Base-by-base conservation (phyloP, 2,329 filamentous ascomycete genomes). In the Fusarium setosum region DNA sequence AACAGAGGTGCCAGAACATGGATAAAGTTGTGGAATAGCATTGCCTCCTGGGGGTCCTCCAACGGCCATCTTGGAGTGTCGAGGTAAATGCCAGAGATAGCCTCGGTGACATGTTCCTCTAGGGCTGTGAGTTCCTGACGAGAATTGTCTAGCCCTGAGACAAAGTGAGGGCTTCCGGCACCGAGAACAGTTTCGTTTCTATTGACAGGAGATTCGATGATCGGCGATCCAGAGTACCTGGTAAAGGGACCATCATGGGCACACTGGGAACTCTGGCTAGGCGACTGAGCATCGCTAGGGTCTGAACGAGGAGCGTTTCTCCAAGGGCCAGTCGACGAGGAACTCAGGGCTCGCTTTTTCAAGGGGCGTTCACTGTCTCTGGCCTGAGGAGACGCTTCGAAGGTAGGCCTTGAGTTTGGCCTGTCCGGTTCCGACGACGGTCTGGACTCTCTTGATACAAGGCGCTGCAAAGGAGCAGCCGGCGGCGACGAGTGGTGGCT, bases 1-100 rank as follows among this genome's bases (percentile, higher is more conserved):
- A 74, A 73, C 2, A 72, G 57, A 3, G 73, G 73, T 3, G 72
- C 71, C 7, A 75, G 35, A 3, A 63, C 64, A 12, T 74, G 56
- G 9, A 75, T 56, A 10, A 68, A 75, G 18, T 72, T 69, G 32
- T 70, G 63, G 6, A 75, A 74, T 0, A 75, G 48, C 62, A 74
- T 73, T 2, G 72, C 72, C 38, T 75, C 73, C 13, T 72, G 64
- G 1, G 65, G 62, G 20, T 74, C 69, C 21, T 60, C 52, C 3
- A 71, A 47, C 3, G 69, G 69, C 69, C 69, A 72, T 37, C 56
- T 63, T 10, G 69, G 69, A 0, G 56, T 32, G 8, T 72, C 56
- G 4, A 72, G 15, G 15, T 72, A 72, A 4, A 72, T 70, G 9
- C 69, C 65, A 7, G 67, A 69, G 40, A 72, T 63, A 10, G 65